Conservation (phyloP, 2,329 filamentous ascomycete species). For the Arthroderma sp. region DNA sequence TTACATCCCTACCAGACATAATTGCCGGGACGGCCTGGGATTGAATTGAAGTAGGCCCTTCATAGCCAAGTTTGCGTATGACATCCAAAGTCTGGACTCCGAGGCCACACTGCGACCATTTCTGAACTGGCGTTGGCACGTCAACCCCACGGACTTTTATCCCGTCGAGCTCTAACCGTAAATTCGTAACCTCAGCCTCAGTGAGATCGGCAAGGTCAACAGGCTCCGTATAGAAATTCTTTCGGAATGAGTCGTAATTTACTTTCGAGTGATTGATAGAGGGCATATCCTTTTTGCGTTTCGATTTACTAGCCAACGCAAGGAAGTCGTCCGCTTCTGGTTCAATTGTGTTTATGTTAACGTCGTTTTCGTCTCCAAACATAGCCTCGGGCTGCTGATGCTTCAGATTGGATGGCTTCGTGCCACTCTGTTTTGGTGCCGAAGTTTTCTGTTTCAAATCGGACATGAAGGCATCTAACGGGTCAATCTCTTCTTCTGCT, state of each 20-base stretch:
- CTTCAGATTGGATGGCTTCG: constrained; percentile 31
- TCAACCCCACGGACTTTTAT: constrained; percentile 87
- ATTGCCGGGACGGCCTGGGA: constrained; percentile 87
- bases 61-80: constrained; percentile 67
- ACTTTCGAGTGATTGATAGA: constrained; percentile 75
- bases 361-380: constrained; percentile 74
- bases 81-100: constrained; percentile 79
- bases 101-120: constrained; percentile 91
- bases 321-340: constrained; percentile 53
- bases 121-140: constrained; percentile 84
- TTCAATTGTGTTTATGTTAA: constrained; percentile 49
- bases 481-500: constrained; percentile 57
- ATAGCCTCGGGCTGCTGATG: constrained; percentile 66
- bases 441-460: constrained; percentile 44
- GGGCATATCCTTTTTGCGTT: constrained; percentile 94
- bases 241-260: constrained; percentile 73
- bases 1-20: constrained; percentile 91
- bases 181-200: constrained; percentile 66
- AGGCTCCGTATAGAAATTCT: constrained; percentile 91
- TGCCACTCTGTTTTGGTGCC: constrained; percentile 24
- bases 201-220: constrained; percentile 70
- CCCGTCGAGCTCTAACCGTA: constrained; percentile 80
- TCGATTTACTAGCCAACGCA: constrained; percentile 51
- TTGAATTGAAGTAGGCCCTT: constrained; percentile 85
- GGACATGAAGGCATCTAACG: constrained; percentile 95